Evolutionary conservation across 108 stramenopile species (phyloP), one percentile per base, ranked within the genome.

Genomic region (Nitzschia inconspicua): DNA sequence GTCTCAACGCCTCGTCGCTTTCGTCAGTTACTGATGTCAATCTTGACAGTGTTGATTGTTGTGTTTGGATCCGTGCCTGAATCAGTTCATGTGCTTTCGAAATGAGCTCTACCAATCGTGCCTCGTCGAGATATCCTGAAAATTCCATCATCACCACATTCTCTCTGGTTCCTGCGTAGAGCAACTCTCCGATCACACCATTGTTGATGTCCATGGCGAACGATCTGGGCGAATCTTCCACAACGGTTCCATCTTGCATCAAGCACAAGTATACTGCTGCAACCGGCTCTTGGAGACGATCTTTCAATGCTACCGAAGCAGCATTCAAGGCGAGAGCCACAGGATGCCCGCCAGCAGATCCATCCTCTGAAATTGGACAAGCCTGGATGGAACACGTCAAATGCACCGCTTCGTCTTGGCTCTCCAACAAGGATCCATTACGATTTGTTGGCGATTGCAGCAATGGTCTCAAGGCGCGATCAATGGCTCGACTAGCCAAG

Each of bases 261-360:
- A 80, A 51, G 24, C 61, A 64, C 7, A 86, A 47, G 41, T 65
- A 60, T 27, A 78, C 75, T 47, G 63, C 63, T 11, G 85, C 91
- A 7, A 94, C 82, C 8, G 80, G 83, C 44, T 79, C 46, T 31
- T 63, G 55, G 22, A 91, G 79, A 47, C 83, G 47, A 57, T 76
- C 55, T 36, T 63, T 54, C 39, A 94, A 52, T 0, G 95, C 90
- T 0, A 89, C 83, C 9, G 87, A 73, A 1, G 93, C 88, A 37
- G 90, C 71, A 61, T 92, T 94, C 43, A 96, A 60, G 13, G 85
- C 85, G 42, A 94, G 58, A 2, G 78, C 68, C 5, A 73, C 63
- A 9, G 85, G 85, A 72, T 82, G 65, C 0, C 75, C 78, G 10
- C 77, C 68, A 9, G 1, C n/a, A 13, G 23, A n/a, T 20, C 10